phyloP scores from a whole-genome alignment of 345 rosid genomes.

The Moringa oleifera region DNA sequence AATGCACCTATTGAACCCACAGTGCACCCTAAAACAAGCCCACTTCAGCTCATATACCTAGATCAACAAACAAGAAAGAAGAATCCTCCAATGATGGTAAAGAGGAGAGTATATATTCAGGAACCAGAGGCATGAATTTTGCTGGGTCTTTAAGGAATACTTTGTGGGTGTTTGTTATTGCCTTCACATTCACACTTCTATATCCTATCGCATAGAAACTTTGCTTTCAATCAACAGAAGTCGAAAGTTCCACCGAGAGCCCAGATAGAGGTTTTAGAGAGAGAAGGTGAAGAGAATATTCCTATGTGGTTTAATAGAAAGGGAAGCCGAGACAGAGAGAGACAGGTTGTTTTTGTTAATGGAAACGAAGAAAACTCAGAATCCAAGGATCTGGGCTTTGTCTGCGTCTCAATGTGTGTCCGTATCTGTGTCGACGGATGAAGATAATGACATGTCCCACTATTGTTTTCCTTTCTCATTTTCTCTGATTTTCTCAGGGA shows the following conservation, averaged over 20 bases:
- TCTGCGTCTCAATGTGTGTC: constrained; percentile 6
- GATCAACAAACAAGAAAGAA: constrained; percentile 17
- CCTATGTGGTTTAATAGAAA: not conserved
- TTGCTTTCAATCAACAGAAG: constrained; percentile 75
- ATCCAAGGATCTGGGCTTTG: constrained; percentile 24
- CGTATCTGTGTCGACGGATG: not conserved
- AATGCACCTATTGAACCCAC: constrained; percentile 20
- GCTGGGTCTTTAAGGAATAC: constrained; percentile 63
- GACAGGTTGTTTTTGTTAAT: constrained; percentile 14
- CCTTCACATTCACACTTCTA: constrained; percentile 47
- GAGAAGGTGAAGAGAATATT: not conserved
- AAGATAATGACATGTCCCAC: not conserved
- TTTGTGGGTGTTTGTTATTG: constrained; percentile 26
- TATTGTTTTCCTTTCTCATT: not conserved
- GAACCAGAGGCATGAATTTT: constrained; percentile 31
- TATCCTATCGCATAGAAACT: constrained; percentile 31
- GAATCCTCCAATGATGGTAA: constrained; percentile 7
- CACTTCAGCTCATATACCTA: constrained; percentile 20
- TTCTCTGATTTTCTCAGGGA: too few relatives aligned
- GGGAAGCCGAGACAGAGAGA: too few relatives aligned
- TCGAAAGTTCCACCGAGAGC: constrained; percentile 25
- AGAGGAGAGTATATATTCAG: constrained; percentile 19
- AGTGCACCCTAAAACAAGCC: constrained; percentile 17
- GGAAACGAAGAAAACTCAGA: not conserved
- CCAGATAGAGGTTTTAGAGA: not conserved